Conservation (phyloP, 2,329 filamentous ascomycete genomes). For the Scytalidium sp. region DNA sequence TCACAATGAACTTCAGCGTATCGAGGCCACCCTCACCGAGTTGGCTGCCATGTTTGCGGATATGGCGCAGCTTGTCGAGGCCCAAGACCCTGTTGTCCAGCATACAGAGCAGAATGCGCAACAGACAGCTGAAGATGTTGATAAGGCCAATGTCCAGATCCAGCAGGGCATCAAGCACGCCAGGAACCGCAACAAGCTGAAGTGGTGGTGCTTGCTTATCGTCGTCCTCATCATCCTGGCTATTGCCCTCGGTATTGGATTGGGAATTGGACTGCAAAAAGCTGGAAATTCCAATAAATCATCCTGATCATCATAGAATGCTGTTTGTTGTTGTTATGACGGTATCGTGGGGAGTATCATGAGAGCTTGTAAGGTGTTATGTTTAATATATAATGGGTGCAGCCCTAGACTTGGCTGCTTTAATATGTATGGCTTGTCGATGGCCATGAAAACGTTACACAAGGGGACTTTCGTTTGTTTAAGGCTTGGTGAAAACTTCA, state of each 20-base stretch:
- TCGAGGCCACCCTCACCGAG: slow-evolving; percentile 72
- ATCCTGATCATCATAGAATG: background rate
- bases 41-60: slow-evolving; percentile 70
- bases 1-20: slow-evolving; percentile 79
- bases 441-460: background rate
- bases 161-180: slow-evolving; percentile 66
- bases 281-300: background rate
- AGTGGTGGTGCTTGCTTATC: slow-evolving; percentile 75
- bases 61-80: slow-evolving; percentile 70
- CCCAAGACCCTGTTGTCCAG: slow-evolving; percentile 64
- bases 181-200: slow-evolving; percentile 66
- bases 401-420: background rate
- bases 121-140: slow-evolving; percentile 63
- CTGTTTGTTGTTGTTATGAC: background rate
- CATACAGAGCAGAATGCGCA: slow-evolving; percentile 63
- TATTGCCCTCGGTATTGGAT: slow-evolving; percentile 49
- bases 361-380: background rate
- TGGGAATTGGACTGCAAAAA: slow-evolving; percentile 29
- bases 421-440: background rate
- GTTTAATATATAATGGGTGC: background rate
- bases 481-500: background rate
- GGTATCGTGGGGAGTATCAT: background rate
- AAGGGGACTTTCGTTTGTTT: background rate
- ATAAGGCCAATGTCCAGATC: slow-evolving; percentile 68
- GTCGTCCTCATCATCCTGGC: slow-evolving; percentile 55